Percentiles rank a stretch among this genome's conserved stretches.
Conservation (phyloP, 495 filamentous ascomycete genomes). For the Aspergillus bertholletiae region DNA sequence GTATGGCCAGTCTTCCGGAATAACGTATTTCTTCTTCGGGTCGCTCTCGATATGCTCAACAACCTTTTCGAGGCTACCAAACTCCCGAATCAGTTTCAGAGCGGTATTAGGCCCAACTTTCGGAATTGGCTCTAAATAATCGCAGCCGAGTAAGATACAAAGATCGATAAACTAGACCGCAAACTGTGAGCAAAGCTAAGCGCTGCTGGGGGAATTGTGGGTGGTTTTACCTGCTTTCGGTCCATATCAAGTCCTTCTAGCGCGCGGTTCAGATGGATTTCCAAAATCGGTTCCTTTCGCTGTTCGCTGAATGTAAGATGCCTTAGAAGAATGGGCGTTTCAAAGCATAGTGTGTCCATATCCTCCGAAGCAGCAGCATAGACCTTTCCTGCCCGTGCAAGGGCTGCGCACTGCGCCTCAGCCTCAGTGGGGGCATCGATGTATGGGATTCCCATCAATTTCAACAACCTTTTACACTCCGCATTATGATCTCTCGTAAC, state of each 20-base stretch:
- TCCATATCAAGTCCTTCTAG: conserved; percentile 86
- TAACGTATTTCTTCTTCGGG: conserved; percentile 68
- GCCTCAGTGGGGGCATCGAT: conserved; percentile 95
- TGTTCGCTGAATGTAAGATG: conserved; percentile 97
- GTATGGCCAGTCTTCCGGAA: conserved; percentile 93
- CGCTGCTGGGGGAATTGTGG: not conserved
- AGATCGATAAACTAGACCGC: conserved; percentile 82
- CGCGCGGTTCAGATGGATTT: conserved; percentile 82
- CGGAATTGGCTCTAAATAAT: conserved; percentile 94
- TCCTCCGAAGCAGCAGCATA: conserved; percentile 96
- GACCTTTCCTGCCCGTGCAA: conserved; percentile 90
- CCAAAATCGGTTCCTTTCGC: conserved; percentile 94
- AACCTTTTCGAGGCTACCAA: conserved; percentile 82
- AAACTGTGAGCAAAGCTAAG: conserved; percentile 1
- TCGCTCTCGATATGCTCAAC: conserved; percentile 73
- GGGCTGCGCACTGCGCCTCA: conserved; percentile 90
- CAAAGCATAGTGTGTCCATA: conserved; percentile 98
- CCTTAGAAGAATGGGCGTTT: conserved; percentile 83
- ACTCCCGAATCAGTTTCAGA: conserved; percentile 86
- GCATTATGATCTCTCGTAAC: conserved; percentile 96
- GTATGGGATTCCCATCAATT: conserved; percentile 93
- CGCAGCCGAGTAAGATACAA: conserved; percentile 95
- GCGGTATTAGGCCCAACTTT: conserved; percentile 90
- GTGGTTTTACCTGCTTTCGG: conserved; percentile 60
- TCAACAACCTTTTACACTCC: conserved; percentile 86